Percentiles rank a stretch among this genome's conserved stretches.
Evolutionary conservation across 2,329 filamentous ascomycete species (phyloP).

Genomic region (Fusarium torreyae): DNA sequence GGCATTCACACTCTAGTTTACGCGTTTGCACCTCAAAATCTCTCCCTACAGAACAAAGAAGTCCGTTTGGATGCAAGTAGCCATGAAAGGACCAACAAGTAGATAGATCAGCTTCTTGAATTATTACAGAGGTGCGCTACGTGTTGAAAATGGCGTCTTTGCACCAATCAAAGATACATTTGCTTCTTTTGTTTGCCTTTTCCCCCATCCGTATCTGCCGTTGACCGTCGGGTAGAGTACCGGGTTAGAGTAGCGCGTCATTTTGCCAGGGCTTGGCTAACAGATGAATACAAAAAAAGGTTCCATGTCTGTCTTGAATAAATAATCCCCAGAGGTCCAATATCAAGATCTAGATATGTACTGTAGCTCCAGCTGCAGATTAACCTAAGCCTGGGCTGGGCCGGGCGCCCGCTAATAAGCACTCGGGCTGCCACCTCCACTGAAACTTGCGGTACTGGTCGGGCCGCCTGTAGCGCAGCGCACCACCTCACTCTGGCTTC

Average conservation of each 20-base stretch:
- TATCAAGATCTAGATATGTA: neutral
- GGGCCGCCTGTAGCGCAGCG: conserved; percentile 4
- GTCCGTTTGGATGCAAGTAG: neutral
- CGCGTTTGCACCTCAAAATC: neutral
- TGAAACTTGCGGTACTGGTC: conserved; percentile 6
- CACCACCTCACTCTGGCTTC: conserved; percentile 10
- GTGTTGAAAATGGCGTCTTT: neutral
- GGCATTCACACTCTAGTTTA: neutral
- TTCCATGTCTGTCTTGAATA: neutral
- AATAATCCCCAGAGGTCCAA: neutral
- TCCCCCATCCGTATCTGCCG: neutral
- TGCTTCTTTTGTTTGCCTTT: neutral
- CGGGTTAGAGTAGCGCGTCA: neutral
- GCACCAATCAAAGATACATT: neutral
- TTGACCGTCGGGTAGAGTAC: neutral
- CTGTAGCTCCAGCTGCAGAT: neutral
- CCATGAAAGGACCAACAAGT: neutral
- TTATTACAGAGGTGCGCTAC: neutral
- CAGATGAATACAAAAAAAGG: no score
- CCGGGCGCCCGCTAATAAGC: neutral
- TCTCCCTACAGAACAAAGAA: neutral
- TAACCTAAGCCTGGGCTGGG: neutral
- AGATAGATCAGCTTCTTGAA: neutral
- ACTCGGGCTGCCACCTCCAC: conserved; percentile 17
- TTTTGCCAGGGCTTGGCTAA: neutral